Evolutionary conservation across 2,329 filamentous ascomycete species (phyloP).

Genomic region (Hymenoscyphus occultus): DNA sequence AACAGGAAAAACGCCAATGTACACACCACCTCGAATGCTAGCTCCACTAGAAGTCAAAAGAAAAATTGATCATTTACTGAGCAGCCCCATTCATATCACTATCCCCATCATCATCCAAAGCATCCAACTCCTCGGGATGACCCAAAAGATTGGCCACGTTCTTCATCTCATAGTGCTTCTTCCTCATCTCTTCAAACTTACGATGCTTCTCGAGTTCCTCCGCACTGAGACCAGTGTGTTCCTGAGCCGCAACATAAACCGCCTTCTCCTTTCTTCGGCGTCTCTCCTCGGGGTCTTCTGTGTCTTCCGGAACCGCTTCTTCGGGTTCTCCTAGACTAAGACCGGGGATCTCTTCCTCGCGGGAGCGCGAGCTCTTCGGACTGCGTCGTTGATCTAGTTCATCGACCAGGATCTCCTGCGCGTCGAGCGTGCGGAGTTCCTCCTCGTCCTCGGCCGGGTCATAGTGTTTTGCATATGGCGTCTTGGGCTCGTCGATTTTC

Average conservation of each 20-base stretch:
- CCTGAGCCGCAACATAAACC: slow-evolving; percentile 71
- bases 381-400: slow-evolving; percentile 55
- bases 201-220: slow-evolving; percentile 89
- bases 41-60: not conserved
- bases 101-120: slow-evolving; percentile 58
- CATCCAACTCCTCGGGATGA: slow-evolving; percentile 64
- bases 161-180: slow-evolving; percentile 99
- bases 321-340: slow-evolving; percentile 92
- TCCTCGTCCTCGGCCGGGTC: slow-evolving; percentile 82
- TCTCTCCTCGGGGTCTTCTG: slow-evolving; percentile 40
- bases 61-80: not conserved
- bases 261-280: slow-evolving; percentile 57
- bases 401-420: slow-evolving; percentile 66
- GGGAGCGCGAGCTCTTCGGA: slow-evolving; percentile 30
- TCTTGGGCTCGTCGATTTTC: slow-evolving; percentile 99
- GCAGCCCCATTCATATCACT: slow-evolving; percentile 36
- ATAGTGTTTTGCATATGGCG: slow-evolving; percentile 89
- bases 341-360: slow-evolving; percentile 82
- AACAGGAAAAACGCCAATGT: not conserved
- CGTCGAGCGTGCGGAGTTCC: slow-evolving; percentile 62
- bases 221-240: slow-evolving; percentile 54
- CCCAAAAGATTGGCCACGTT: slow-evolving; percentile 86
- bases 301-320: slow-evolving; percentile 57
- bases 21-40: not conserved
- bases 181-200: slow-evolving; percentile 85